Base-by-base conservation (phyloP, 2,329 filamentous ascomycete genomes). In the Neobulgaria alba region DNA sequence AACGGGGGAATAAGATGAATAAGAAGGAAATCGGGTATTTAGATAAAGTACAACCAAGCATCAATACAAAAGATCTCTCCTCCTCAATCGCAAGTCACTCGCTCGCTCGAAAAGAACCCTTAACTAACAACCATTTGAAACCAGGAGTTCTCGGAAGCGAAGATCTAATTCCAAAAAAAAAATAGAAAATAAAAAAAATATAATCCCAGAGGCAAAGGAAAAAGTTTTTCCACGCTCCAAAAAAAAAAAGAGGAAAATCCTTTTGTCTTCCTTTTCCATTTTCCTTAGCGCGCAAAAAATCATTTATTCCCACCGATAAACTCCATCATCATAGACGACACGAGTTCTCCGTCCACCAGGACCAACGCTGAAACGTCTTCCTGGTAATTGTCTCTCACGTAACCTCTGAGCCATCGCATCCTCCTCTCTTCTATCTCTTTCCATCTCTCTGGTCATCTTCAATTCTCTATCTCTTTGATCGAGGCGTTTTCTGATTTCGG, bases 271-370 rank as follows among this genome's bases (percentile, higher is more conserved):
- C 10, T n/a, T 29, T n/a, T n/a, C n/a, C n/a, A n/a, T n/a, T n/a
- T n/a, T 18, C 17, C 31, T 30, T 5, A 33, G 37, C 19, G 7
- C 9, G 10, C 10, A 31, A 7, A 26, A 30, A 38, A 14, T 17
- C 18, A 35, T n/a, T 52, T 45, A 57, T 35, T 55, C 55, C 46
- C 48, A 58, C 18, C 55, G 36, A 47, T 57, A 58, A 29, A 54
- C 45, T 10, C 54, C 54, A 47, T 57, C 49, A 32, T 54, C 53
- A 39, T 57, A 58, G n/a, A 55, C 33, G 31, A 57, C 51, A 30
- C 54, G 34, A 31, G 50, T 47, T 37, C 54, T 42, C 29, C 54
- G 33, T 15, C 42, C 38, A 14, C 49, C 54, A 15, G 49, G 49
- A 2, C 55, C 54, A 17, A 53, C 53, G 17, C 43, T 51, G 16